A percentile compares a stretch with the other conserved stretches of the same genome.
phyloP scores from a whole-genome alignment of 495 filamentous ascomycete species.

The Acidiella bohemica region DNA sequence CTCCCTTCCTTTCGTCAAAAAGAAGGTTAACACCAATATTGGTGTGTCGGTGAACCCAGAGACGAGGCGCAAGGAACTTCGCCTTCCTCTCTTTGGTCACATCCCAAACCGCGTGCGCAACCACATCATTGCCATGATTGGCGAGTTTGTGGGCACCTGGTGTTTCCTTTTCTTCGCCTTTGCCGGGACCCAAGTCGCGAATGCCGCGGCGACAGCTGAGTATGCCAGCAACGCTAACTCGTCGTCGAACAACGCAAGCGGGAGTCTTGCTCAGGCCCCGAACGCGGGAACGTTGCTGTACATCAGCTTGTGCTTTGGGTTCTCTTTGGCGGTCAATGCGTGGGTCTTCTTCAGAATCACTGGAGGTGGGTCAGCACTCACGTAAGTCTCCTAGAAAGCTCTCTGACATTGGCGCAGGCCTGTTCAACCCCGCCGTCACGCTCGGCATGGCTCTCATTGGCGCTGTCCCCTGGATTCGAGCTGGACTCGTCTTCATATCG shows the following conservation, averaged over 20 bases:
- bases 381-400: background rate
- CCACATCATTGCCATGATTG: conserved; percentile 24
- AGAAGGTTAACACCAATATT: background rate
- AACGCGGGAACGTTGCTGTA: conserved; percentile 19
- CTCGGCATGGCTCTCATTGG: conserved; percentile 45
- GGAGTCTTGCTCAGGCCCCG: conserved; percentile 11
- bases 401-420: no score
- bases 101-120: conserved; percentile 22
- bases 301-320: conserved; percentile 22
- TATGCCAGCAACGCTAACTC: background rate
- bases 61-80: conserved; percentile 3
- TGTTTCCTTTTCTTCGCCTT: conserved; percentile 27
- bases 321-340: conserved; percentile 23
- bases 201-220: conserved; percentile 14
- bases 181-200: conserved; percentile 23
- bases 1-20: conserved; percentile 17
- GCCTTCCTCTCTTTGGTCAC: conserved; percentile 13
- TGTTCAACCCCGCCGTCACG: conserved; percentile 31
- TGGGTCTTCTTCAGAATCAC: conserved; percentile 26
- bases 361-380: conserved; percentile 15
- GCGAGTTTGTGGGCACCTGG: conserved; percentile 24
- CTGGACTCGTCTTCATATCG: conserved; percentile 36
- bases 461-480: conserved; percentile 38
- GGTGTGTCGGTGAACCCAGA: background rate
- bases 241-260: background rate